Percentiles rank a stretch among this genome's conserved stretches.
Evolutionary conservation across 1,139 yeast genomes (phyloP).

Genomic region (Maudiozyma humilis): DNA sequence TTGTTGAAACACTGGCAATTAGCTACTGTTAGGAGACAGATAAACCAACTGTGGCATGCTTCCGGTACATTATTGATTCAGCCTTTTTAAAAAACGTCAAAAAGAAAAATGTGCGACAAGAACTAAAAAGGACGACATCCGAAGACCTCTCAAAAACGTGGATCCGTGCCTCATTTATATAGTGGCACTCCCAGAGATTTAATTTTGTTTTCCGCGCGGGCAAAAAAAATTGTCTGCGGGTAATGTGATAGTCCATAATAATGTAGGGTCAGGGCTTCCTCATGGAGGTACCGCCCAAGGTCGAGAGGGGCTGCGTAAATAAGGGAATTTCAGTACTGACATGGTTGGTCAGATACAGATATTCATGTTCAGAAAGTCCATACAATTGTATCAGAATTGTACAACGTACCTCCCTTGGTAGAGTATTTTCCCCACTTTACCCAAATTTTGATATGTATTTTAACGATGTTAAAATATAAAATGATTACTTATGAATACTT

Average conservation of each 20-base stretch:
- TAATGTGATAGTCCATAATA: background rate
- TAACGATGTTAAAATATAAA: background rate
- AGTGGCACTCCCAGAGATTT: background rate
- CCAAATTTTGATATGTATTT: background rate
- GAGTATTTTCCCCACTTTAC: too few relatives aligned
- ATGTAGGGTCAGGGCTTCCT: background rate
- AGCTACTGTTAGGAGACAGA: constrained; percentile 32
- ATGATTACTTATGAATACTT: background rate
- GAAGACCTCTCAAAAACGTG: too few relatives aligned
- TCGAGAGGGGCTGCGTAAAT: too few relatives aligned
- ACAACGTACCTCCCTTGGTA: too few relatives aligned
- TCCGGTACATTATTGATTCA: constrained; percentile 31
- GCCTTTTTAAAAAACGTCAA: constrained; percentile 16
- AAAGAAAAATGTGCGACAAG: constrained; percentile 2
- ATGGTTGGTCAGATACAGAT: too few relatives aligned
- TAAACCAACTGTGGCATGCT: constrained; percentile 34
- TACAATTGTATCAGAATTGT: too few relatives aligned
- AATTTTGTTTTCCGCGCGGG: background rate
- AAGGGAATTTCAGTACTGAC: too few relatives aligned
- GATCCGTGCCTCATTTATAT: too few relatives aligned
- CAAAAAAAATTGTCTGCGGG: background rate
- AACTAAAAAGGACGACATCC: background rate
- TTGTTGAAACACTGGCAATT: constrained; percentile 33
- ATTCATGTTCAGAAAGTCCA: too few relatives aligned
- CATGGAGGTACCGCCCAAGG: too few relatives aligned